Conservation (phyloP, 2,329 filamentous ascomycete species). For the Botrytis aclada region DNA sequence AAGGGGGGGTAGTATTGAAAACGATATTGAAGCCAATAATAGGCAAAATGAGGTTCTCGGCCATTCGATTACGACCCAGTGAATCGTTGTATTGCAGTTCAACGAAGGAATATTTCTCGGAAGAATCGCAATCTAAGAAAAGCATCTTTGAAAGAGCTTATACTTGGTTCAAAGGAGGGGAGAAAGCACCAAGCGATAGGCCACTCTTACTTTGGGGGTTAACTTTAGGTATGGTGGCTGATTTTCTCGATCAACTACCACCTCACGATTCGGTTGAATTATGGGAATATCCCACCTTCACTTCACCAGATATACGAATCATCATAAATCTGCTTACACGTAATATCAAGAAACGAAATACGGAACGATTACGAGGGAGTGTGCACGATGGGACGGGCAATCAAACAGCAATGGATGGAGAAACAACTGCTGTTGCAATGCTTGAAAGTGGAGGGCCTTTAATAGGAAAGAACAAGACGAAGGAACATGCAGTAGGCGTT, state of each 20-base stretch:
- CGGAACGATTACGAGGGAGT: constrained; percentile 27
- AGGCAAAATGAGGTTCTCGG: constrained; percentile 66
- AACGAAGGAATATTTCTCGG: constrained; percentile 47
- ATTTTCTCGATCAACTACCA: constrained; percentile 66
- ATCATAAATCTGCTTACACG: constrained; percentile 59
- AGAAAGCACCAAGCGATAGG: constrained; percentile 33
- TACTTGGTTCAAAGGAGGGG: constrained; percentile 37
- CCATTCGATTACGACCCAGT: constrained; percentile 59
- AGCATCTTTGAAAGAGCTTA: constrained; percentile 23
- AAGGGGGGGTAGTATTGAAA: constrained; percentile 52
- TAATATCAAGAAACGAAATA: constrained; percentile 52
- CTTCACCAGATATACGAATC: constrained; percentile 56
- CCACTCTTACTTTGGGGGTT: constrained; percentile 66
- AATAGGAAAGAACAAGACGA: constrained; percentile 26
- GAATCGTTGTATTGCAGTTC: constrained; percentile 57
- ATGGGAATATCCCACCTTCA: constrained; percentile 69
- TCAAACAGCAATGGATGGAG: constrained; percentile 33
- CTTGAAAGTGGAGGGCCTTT: constrained; percentile 24
- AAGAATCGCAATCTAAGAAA: constrained; percentile 15
- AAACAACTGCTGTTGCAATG: constrained; percentile 30
- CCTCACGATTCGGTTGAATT: constrained; percentile 57
- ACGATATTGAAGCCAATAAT: constrained; percentile 55
- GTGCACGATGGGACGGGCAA: constrained; percentile 33
- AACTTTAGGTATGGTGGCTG: constrained; percentile 63
- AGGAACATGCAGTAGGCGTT: constrained; percentile 33